Base-by-base conservation (phyloP, 257 asterid species). In the Gentiana macrophylla region DNA sequence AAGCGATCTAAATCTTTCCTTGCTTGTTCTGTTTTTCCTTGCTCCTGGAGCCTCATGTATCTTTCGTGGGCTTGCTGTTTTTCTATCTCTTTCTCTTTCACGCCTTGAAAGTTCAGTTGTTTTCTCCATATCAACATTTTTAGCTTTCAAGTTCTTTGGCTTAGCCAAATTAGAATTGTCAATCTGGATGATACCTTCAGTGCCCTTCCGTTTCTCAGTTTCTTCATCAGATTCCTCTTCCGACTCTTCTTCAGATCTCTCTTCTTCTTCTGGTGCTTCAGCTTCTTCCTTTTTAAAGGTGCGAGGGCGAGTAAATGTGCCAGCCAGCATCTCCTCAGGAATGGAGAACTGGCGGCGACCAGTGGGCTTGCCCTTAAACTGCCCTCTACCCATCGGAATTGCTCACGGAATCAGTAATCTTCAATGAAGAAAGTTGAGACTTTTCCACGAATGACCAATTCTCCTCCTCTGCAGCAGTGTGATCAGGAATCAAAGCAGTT, bases 41-140 rank as follows among this genome's bases (percentile, higher is more conserved):
- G 95, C 74, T 91, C 98, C 76, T 87, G 98, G 72, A 91, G 81
- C 93, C 65, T 81, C 98, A 91, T 91, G 70, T 82, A 91, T 82
- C 95, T 81, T 61, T 87, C 98, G 63, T 86, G 98, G 53, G 98
- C 89, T 69, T 68, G 69, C 75, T 84, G 96, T 67, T 56, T 91
- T 77, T 91, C 98, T 64, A 91, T 79, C 83, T 91, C 98, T 81
- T 91, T 96, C 71, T 93, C 95, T 86, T 78, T 86, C 95, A 52
- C 95, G 89, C 53, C 97, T 74, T 38, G 95, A 86, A 62, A 89
- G 97, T 81, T 89, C 97, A 45, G 86, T 73, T 67, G 97, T 86
- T 75, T 86, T 89, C 67, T 86, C 97, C 12, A 80, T 37, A 78
- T 89, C 95, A 66, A 70, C 77, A 67, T 89, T 88, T 67, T 75